phyloP scores from a whole-genome alignment of 768 basidiomycete genomes.

The Suillus spraguei region DNA sequence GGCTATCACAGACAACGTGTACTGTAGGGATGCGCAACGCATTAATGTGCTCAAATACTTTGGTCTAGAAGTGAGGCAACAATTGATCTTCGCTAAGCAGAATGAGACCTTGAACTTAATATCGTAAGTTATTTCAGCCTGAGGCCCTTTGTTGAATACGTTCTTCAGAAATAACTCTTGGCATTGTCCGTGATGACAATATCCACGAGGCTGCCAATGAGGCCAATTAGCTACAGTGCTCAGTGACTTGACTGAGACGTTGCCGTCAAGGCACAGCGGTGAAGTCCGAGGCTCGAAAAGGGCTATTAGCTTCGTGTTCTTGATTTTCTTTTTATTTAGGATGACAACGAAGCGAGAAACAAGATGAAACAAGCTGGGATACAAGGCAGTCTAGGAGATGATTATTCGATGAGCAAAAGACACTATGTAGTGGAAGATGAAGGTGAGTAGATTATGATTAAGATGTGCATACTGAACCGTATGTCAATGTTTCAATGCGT shows the following conservation, averaged over 20 bases:
- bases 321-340: no score
- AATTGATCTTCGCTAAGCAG: not conserved
- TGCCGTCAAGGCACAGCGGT: slow-evolving; percentile 53
- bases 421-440: no score
- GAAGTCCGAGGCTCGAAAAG: no score
- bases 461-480: no score
- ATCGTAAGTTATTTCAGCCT: not conserved
- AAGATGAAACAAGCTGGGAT: no score
- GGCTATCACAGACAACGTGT: slow-evolving; percentile 64
- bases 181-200: slow-evolving; percentile 63
- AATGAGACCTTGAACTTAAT: not conserved
- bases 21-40: slow-evolving; percentile 70
- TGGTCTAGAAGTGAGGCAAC: slow-evolving; percentile 45
- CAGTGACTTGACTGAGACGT: slow-evolving; percentile 86
- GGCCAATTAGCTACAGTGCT: slow-evolving; percentile 25
- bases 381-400: no score
- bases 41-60: slow-evolving; percentile 69
- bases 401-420: no score
- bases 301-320: no score
- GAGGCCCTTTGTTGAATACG: no score
- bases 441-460: no score
- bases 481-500: no score
- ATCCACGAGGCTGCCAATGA: slow-evolving; percentile 67
- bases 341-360: no score
- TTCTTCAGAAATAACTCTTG: slow-evolving; percentile 62